A percentile compares a stretch with the other conserved stretches of the same genome.
Conservation (phyloP, 805 yeast species). For the Gaillardinia entomophila region DNA sequence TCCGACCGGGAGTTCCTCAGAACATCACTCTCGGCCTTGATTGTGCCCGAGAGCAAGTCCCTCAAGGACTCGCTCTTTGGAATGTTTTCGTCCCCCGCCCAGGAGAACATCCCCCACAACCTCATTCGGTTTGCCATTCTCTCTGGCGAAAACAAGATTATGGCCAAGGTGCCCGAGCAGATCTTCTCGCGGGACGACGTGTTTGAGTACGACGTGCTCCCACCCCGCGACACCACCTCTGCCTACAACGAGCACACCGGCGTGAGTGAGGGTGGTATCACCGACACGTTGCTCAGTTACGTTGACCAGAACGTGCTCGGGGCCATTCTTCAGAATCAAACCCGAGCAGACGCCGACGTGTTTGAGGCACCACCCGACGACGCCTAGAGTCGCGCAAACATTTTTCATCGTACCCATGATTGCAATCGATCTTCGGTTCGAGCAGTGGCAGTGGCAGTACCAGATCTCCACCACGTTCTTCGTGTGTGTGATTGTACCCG, state of each 20-base stretch:
- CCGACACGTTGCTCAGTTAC: conserved; percentile 33
- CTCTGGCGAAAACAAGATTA: conserved; percentile 64
- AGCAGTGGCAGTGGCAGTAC: conserved; percentile 39
- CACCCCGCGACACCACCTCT: conserved; percentile 41
- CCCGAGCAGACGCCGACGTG: conserved; percentile 14
- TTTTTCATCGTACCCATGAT: conserved; percentile 20
- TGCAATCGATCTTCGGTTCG: conserved; percentile 35
- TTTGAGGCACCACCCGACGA: neutral
- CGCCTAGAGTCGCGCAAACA: neutral
- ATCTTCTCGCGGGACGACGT: conserved; percentile 60
- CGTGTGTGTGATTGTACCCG: conserved; percentile 32
- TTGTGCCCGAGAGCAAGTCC: conserved; percentile 9
- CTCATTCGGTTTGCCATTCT: conserved; percentile 62
- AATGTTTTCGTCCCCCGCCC: conserved; percentile 1
- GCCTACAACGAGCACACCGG: conserved; percentile 38
- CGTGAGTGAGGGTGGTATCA: conserved; percentile 8
- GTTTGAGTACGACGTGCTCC: conserved; percentile 67
- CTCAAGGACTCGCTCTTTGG: conserved; percentile 4
- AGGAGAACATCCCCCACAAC: conserved; percentile 47
- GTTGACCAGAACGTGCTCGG: conserved; percentile 44
- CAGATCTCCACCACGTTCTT: conserved; percentile 41
- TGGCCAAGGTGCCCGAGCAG: conserved; percentile 61
- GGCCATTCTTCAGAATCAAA: conserved; percentile 32
- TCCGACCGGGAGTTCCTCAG: conserved; percentile 43
- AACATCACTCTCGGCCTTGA: conserved; percentile 26